Percentiles rank a stretch among this genome's conserved stretches.
Evolutionary conservation across 2,329 filamentous ascomycete genomes (phyloP).

Genomic region (Arachnomyces sp.): DNA sequence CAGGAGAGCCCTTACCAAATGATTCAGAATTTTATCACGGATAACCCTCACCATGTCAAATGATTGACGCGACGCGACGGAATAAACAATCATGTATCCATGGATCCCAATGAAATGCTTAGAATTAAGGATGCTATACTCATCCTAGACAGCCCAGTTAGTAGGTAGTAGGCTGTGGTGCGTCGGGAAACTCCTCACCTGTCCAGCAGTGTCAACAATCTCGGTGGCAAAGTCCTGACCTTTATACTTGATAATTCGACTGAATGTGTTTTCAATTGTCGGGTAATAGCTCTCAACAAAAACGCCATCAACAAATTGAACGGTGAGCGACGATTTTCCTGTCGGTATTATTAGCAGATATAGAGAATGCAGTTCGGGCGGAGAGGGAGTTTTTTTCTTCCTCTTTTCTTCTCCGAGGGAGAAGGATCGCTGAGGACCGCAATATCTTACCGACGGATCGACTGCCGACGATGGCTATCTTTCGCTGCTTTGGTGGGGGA

Average conservation of each 20-base stretch:
- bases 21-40: conserved; percentile 92
- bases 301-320: conserved; percentile 93
- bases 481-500: conserved; percentile 74
- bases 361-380: no score
- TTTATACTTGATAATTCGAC: conserved; percentile 87
- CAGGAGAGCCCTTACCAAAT: conserved; percentile 57
- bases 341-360: conserved; percentile 8
- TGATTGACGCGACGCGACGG: conserved; percentile 85
- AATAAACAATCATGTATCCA: conserved; percentile 97
- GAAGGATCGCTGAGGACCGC: conserved; percentile 1
- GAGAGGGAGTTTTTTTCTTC: no score
- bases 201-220: conserved; percentile 96
- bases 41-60: conserved; percentile 98
- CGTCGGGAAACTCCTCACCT: conserved; percentile 46
- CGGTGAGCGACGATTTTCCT: conserved; percentile 97
- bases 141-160: conserved; percentile 56
- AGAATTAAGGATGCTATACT: conserved; percentile 96
- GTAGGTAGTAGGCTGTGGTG: not conserved
- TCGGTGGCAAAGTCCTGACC: conserved; percentile 90
- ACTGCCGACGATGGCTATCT: conserved; percentile 93
- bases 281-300: conserved; percentile 99
- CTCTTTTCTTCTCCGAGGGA: not conserved
- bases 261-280: conserved; percentile 98
- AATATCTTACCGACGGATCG: conserved; percentile 69
- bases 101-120: conserved; percentile 99